Percentiles rank a stretch among this genome's conserved stretches.
Evolutionary conservation across 2,329 filamentous ascomycete genomes (phyloP).

Genomic region (Colletotrichum phormii): DNA sequence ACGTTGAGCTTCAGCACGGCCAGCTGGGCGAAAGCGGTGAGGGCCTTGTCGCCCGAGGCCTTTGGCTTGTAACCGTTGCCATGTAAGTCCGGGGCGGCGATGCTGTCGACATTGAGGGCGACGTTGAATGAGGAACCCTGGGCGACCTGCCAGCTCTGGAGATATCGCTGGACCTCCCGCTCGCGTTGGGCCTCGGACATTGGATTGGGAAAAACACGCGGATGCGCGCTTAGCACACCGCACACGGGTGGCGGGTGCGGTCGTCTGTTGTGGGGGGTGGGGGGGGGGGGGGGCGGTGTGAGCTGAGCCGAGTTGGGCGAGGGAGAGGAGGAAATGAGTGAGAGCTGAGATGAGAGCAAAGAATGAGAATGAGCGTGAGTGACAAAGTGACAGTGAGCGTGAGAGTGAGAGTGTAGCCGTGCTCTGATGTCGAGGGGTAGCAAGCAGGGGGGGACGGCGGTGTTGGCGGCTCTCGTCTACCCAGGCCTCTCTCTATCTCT

Average conservation of each 20-base stretch:
- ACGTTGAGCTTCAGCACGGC: constrained; percentile 59
- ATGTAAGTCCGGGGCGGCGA: constrained; percentile 43
- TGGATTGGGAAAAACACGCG: not conserved
- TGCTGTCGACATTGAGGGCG: constrained; percentile 46
- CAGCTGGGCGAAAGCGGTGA: constrained; percentile 63
- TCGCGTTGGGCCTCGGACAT: constrained; percentile 43
- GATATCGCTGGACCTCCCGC: constrained; percentile 46
- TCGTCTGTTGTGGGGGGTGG: too few species aligned
- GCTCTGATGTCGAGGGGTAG: not conserved
- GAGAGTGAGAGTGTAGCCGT: not conserved
- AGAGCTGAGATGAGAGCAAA: not conserved
- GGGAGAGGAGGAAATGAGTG: not conserved
- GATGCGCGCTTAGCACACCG: not conserved
- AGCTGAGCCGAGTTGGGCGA: too few species aligned
- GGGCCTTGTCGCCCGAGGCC: constrained; percentile 49
- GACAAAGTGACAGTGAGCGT: not conserved
- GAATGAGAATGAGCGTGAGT: not conserved
- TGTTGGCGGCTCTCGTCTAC: not conserved
- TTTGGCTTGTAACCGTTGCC: constrained; percentile 47
- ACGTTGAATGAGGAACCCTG: constrained; percentile 47
- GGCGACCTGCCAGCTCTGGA: constrained; percentile 47
- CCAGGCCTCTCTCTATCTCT: not conserved
- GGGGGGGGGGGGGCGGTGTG: too few species aligned
- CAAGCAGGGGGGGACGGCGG: not conserved
- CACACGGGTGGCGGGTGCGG: not conserved